Conservation (phyloP, 1,284 basidiomycete genomes). For the Laetiporus sulphureus region DNA sequence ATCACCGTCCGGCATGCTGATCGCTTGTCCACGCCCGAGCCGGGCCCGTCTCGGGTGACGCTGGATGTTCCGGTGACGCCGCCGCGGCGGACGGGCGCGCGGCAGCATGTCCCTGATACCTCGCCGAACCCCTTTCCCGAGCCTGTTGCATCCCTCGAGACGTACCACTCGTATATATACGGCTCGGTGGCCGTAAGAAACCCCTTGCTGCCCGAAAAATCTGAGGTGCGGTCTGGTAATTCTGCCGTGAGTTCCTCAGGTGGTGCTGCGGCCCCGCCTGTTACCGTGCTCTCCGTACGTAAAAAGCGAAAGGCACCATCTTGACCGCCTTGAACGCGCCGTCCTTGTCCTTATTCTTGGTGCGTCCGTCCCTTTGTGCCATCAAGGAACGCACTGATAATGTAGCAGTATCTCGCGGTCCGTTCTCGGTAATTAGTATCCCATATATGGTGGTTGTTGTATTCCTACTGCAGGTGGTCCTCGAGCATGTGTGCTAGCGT, state of each 20-base stretch:
- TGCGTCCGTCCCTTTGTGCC: no score
- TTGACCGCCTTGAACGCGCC: constrained; percentile 8
- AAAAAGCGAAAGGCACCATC: constrained; percentile 41
- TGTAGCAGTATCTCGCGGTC: neutral
- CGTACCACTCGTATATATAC: constrained; percentile 51
- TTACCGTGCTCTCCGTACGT: constrained; percentile 54
- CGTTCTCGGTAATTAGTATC: neutral
- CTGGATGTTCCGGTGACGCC: constrained; percentile 39
- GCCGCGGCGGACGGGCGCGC: constrained; percentile 20
- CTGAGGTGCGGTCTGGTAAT: no score
- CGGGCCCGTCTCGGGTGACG: constrained; percentile 13
- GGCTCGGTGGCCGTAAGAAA: constrained; percentile 47
- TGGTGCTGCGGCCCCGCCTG: constrained; percentile 22
- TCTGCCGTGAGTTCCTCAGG: no score
- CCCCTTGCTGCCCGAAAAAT: constrained; percentile 28
- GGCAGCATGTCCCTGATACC: constrained; percentile 36
- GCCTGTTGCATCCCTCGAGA: constrained; percentile 51
- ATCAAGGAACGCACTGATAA: no score
- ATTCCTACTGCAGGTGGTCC: neutral
- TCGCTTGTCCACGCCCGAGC: constrained; percentile 16
- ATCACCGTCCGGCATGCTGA: constrained; percentile 4
- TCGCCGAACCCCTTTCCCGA: constrained; percentile 64
- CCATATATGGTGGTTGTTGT: neutral
- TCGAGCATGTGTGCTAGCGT: neutral
- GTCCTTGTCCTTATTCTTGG: no score